Conservation (phyloP, 345 rosid species). For the Ceriops decandra region DNA sequence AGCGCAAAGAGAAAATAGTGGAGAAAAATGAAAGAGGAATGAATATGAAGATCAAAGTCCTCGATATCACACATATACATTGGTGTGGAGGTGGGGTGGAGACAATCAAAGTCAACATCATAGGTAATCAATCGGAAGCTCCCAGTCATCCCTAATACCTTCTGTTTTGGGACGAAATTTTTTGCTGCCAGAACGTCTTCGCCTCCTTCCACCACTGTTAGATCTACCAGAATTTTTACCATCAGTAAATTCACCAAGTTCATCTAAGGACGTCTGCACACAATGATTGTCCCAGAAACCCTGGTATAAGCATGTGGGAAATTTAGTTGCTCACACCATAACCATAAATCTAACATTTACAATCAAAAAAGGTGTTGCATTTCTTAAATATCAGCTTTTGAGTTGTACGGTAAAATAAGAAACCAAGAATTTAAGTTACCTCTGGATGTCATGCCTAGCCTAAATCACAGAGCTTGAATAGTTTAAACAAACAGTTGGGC, state of each 20-base stretch:
- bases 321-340: not conserved
- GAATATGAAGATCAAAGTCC: too few species aligned
- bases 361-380: not conserved
- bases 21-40: too few species aligned
- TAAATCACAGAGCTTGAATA: too few species aligned
- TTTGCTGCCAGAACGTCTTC: slow-evolving; percentile 21
- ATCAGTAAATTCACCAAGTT: slow-evolving; percentile 38
- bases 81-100: too few species aligned
- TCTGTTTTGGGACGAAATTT: slow-evolving; percentile 31
- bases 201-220: slow-evolving; percentile 16
- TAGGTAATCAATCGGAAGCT: slow-evolving; percentile 56
- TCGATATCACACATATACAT: too few species aligned
- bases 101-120: slow-evolving; percentile 20
- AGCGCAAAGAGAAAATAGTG: too few species aligned
- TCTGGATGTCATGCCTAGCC: too few species aligned
- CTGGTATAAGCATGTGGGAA: slow-evolving; percentile 26
- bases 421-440: too few species aligned
- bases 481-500: too few species aligned
- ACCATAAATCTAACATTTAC: not conserved
- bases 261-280: slow-evolving; percentile 33
- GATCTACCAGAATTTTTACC: slow-evolving; percentile 31
- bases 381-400: not conserved
- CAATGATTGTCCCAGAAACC: slow-evolving; percentile 66
- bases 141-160: slow-evolving; percentile 49
- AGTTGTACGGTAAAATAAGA: too few species aligned